phyloP scores from a whole-genome alignment of 192 early-diverging fungal genomes.

The Coemansia sp. region DNA sequence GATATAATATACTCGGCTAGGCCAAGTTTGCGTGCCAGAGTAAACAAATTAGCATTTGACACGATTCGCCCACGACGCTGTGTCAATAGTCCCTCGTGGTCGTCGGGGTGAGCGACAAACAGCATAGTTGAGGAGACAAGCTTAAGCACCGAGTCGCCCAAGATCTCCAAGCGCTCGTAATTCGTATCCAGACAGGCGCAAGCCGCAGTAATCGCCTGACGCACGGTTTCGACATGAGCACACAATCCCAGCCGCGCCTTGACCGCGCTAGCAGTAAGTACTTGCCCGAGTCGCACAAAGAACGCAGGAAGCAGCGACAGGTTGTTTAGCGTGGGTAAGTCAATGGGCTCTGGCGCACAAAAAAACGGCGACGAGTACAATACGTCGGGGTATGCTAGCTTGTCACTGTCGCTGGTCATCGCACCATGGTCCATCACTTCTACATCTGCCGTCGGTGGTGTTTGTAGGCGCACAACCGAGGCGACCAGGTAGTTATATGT shows the following conservation, averaged over 20 bases:
- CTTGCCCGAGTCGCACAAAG: constrained; percentile 63
- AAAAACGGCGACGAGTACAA: constrained; percentile 55
- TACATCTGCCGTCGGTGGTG: not conserved
- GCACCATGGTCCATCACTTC: not conserved
- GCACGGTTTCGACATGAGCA: constrained; percentile 53
- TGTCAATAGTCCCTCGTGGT: constrained; percentile 82
- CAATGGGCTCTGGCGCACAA: constrained; percentile 36
- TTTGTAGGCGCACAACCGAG: not conserved
- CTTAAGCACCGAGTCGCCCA: constrained; percentile 92
- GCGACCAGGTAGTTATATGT: constrained; percentile 34
- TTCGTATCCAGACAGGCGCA: constrained; percentile 68
- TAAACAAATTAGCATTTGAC: constrained; percentile 74
- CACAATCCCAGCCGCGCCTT: constrained; percentile 43
- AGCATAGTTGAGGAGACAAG: constrained; percentile 71
- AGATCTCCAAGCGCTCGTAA: constrained; percentile 88
- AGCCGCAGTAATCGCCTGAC: constrained; percentile 76
- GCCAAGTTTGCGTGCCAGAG: constrained; percentile 56
- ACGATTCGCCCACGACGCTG: constrained; percentile 71
- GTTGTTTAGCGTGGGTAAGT: constrained; percentile 24
- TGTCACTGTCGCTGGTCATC: not conserved
- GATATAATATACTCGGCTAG: constrained; percentile 64
- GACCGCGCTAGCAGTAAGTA: constrained; percentile 59
- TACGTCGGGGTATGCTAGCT: constrained; percentile 23
- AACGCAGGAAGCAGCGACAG: constrained; percentile 67
- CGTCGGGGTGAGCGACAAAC: constrained; percentile 74